Percentiles rank a stretch among this genome's conserved stretches.
phyloP scores from a whole-genome alignment of 2,329 filamentous ascomycete genomes.

The Xylariales sp. region DNA sequence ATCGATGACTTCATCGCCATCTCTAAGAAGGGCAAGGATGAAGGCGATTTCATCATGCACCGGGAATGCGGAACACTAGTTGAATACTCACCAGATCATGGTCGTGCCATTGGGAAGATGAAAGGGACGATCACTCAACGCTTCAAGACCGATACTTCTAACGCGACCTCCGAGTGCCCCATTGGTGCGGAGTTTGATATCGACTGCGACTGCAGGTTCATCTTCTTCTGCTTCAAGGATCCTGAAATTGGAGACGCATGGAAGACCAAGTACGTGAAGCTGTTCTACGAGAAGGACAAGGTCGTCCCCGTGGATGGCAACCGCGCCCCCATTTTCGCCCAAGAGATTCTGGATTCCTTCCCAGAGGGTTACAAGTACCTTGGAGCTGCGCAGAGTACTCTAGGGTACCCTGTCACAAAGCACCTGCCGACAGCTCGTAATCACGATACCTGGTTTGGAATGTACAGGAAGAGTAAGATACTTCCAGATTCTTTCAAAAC shows the following conservation, averaged over 20 bases:
- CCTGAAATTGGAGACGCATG: slow-evolving; percentile 21
- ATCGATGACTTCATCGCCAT: slow-evolving; percentile 44
- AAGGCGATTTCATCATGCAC: slow-evolving; percentile 53
- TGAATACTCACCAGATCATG: slow-evolving; percentile 33
- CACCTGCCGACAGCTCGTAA: slow-evolving; percentile 35
- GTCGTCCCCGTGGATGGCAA: slow-evolving; percentile 39
- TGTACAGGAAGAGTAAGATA: slow-evolving; percentile 35
- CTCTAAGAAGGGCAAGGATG: slow-evolving; percentile 45
- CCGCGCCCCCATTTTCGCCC: slow-evolving; percentile 32
- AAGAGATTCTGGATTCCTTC: slow-evolving; percentile 32
- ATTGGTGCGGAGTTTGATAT: slow-evolving; percentile 38
- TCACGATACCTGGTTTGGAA: slow-evolving; percentile 28
- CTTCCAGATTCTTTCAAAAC: too few relatives aligned
- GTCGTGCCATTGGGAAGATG: slow-evolving; percentile 46
- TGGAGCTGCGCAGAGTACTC: slow-evolving; percentile 38
- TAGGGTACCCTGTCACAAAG: slow-evolving; percentile 39
- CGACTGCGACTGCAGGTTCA: slow-evolving; percentile 46
- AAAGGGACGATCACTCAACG: slow-evolving; percentile 51
- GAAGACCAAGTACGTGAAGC: slow-evolving; percentile 41
- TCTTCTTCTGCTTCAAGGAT: slow-evolving; percentile 40
- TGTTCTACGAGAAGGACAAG: slow-evolving; percentile 48
- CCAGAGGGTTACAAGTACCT: slow-evolving; percentile 43
- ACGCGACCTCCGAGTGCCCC: slow-evolving; percentile 13
- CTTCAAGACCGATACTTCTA: slow-evolving; percentile 27
- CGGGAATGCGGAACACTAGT: slow-evolving; percentile 45